These are phyloP conservation scores for Nothophytophthora sp. DNA, from an alignment of 352 stramenopile species.

Conservation along the genomic window DNA sequence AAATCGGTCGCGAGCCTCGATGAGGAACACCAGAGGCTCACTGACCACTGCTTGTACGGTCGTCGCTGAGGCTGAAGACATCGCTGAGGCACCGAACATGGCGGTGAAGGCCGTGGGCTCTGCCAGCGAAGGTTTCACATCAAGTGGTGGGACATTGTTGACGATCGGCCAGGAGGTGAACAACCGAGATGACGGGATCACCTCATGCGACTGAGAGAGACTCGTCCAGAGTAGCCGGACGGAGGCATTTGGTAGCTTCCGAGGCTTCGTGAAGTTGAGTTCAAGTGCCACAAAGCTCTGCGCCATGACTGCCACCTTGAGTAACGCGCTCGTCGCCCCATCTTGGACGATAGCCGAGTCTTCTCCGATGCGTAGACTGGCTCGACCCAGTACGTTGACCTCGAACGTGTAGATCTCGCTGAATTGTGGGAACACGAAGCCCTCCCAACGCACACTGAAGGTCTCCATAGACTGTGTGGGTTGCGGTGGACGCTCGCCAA, in stretches of 20 bases:
- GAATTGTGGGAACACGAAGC: conserved; percentile 47
- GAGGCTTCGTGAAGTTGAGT: conserved; percentile 54
- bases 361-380: conserved; percentile 29
- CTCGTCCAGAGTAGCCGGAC: conserved; percentile 59
- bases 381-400: conserved; percentile 31
- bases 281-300: conserved; percentile 46
- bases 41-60: conserved; percentile 17
- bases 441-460: conserved; percentile 64
- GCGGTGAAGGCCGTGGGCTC: conserved; percentile 40
- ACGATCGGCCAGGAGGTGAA: conserved; percentile 59
- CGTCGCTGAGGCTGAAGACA: not conserved
- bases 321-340: conserved; percentile 6
- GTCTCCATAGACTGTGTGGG: conserved; percentile 37
- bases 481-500: conserved; percentile 31
- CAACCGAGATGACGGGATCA: conserved; percentile 40
- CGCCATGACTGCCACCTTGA: conserved; percentile 24
- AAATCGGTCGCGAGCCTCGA: conserved; percentile 43
- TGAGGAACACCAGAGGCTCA: conserved; percentile 26
- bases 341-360: conserved; percentile 5
- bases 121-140: conserved; percentile 33
- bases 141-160: conserved; percentile 53
- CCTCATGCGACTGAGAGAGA: conserved; percentile 40
- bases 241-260: conserved; percentile 24
- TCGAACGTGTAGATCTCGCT: conserved; percentile 65
- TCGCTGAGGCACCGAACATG: conserved; percentile 15